Conservation (phyloP, 192 early-diverging fungal species). For the Linnemannia schmuckeri region DNA sequence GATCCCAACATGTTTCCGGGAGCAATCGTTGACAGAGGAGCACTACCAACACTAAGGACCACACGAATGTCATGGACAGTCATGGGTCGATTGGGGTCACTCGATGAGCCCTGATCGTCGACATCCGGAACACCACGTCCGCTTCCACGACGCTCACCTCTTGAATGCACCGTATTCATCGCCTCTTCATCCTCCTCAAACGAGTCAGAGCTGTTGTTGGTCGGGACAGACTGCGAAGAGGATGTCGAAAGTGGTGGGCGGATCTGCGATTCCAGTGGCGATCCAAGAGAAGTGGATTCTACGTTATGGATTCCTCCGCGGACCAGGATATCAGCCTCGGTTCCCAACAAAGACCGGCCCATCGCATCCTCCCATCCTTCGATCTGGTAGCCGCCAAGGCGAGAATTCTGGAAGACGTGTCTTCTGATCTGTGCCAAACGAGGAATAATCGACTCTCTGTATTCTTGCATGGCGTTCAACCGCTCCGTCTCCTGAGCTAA, state of each 20-base stretch:
- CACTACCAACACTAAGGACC: conserved; percentile 14
- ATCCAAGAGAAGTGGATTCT: not conserved
- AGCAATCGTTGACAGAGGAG: conserved; percentile 29
- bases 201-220: not conserved
- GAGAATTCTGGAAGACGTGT: conserved; percentile 43
- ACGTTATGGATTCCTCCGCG: conserved; percentile 41
- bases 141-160: conserved; percentile 1
- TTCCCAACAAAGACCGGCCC: conserved; percentile 31
- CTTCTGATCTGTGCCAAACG: conserved; percentile 34
- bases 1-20: conserved; percentile 41
- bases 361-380: conserved; percentile 50
- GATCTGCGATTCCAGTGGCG: not conserved
- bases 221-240: conserved; percentile 8
- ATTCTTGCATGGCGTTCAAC: conserved; percentile 24
- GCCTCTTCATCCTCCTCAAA: conserved; percentile 11
- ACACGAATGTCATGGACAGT: conserved; percentile 21
- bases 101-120: conserved; percentile 22
- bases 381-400: conserved; percentile 20
- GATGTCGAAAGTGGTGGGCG: conserved; percentile 3
- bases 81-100: conserved; percentile 3
- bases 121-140: conserved; percentile 11
- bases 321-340: conserved; percentile 43
- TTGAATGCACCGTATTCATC: not conserved
- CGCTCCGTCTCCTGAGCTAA: conserved; percentile 38
- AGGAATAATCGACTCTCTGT: conserved; percentile 44